A percentile compares a stretch with the other conserved stretches of the same genome.
Conservation (phyloP, 352 stramenopile genomes). For the Globisporangium barbulae region DNA sequence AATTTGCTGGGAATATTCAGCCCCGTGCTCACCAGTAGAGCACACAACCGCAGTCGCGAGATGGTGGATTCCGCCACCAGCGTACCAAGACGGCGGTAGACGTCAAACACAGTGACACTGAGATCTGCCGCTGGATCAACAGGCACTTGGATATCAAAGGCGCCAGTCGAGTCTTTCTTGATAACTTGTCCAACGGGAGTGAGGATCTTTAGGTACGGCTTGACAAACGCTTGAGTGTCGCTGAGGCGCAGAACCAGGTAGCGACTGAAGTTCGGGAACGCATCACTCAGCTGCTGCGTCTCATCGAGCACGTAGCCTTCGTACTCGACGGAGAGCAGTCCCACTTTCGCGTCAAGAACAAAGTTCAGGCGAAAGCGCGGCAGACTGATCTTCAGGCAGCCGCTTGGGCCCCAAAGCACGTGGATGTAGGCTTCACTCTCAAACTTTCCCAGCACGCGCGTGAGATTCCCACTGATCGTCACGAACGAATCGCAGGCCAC, state of each 20-base stretch:
- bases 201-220: conserved; percentile 22
- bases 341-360: conserved; percentile 14
- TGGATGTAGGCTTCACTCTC: conserved; percentile 33
- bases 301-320: conserved; percentile 33
- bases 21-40: conserved; percentile 28
- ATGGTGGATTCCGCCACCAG: conserved; percentile 35
- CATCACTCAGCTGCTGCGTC: conserved; percentile 35
- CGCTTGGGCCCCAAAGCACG: conserved; percentile 13
- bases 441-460: conserved; percentile 33
- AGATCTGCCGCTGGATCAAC: conserved; percentile 15
- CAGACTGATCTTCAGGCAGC: conserved; percentile 31
- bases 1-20: conserved; percentile 24
- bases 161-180: neutral
- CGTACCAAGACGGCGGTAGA: conserved; percentile 25
- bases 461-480: conserved; percentile 6
- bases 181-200: conserved; percentile 29
- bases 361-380: conserved; percentile 40
- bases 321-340: conserved; percentile 32
- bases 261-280: conserved; percentile 31
- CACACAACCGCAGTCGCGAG: conserved; percentile 35
- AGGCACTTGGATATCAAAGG: conserved; percentile 20
- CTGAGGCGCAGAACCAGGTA: conserved; percentile 31
- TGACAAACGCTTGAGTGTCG: conserved; percentile 16
- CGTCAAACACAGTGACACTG: conserved; percentile 22
- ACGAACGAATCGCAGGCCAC: conserved; percentile 27